Evolutionary conservation across 2,329 filamentous ascomycete species (phyloP).

Genomic region (Biscogniauxia marginata): DNA sequence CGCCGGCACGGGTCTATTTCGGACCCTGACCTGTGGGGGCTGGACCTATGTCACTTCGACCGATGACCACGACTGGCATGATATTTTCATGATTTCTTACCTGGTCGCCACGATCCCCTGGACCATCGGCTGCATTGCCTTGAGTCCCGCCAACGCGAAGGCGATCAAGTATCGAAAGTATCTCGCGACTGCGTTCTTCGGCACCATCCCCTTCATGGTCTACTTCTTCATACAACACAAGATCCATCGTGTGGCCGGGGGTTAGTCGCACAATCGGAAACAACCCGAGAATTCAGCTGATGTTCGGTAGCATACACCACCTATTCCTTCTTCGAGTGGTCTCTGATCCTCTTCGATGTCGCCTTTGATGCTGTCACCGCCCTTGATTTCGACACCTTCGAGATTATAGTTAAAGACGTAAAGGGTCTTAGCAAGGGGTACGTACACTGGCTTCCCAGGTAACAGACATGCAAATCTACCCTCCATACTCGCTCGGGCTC

Average conservation of each 20-base stretch:
- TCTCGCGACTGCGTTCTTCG: constrained; percentile 81
- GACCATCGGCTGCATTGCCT: constrained; percentile 84
- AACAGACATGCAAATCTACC: constrained; percentile 44
- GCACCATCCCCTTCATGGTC: constrained; percentile 81
- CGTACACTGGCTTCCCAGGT: constrained; percentile 92
- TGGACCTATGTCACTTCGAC: constrained; percentile 99
- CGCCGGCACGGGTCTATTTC: constrained; percentile 75
- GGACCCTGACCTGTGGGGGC: constrained; percentile 90
- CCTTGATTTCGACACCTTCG: constrained; percentile 85
- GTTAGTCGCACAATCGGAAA: constrained; percentile 51
- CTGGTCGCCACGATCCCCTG: constrained; percentile 91
- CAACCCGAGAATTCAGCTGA: constrained; percentile 8
- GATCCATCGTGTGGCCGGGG: constrained; percentile 88
- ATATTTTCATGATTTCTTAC: constrained; percentile 99
- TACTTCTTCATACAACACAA: constrained; percentile 99
- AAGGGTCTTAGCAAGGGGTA: constrained; percentile 96
- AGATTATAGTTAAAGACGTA: constrained; percentile 83
- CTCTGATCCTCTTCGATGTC: constrained; percentile 90
- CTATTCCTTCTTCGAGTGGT: constrained; percentile 98
- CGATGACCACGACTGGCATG: constrained; percentile 97
- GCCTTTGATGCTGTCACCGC: constrained; percentile 94
- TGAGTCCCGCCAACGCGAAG: constrained; percentile 80
- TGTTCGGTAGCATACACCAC: constrained; percentile 79
- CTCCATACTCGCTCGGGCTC: constrained; percentile 30
- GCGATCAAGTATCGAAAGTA: constrained; percentile 89